phyloP scores from a whole-genome alignment of 257 asterid genomes.

The Nicotiana benthamiana region DNA sequence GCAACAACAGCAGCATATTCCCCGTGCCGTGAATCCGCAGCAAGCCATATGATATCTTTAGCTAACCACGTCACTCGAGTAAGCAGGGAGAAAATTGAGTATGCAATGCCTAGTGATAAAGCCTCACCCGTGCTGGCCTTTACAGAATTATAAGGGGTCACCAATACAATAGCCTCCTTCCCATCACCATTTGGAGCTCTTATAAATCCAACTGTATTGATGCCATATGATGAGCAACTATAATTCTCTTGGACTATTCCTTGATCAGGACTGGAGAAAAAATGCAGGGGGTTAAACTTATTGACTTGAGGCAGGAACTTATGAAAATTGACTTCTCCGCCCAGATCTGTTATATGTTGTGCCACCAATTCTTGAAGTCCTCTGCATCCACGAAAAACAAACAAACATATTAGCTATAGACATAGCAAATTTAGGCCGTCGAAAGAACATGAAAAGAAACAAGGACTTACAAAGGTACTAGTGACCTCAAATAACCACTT shows the following conservation, averaged over 20 bases:
- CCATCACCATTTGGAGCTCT: slow-evolving; percentile 97
- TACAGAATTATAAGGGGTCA: slow-evolving; percentile 77
- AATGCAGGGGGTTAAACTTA: slow-evolving; percentile 60
- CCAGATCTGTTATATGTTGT: slow-evolving; percentile 54
- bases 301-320: slow-evolving; percentile 53
- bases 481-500: not conserved
- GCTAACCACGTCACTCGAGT: slow-evolving; percentile 92
- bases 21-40: slow-evolving; percentile 82
- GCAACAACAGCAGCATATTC: slow-evolving; percentile 84
- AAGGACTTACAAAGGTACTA: not conserved
- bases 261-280: slow-evolving; percentile 65
- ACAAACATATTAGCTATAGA: not conserved
- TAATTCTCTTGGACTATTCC: slow-evolving; percentile 42
- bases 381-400: slow-evolving; percentile 34
- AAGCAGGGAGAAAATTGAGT: slow-evolving; percentile 80
- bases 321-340: slow-evolving; percentile 83
- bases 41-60: slow-evolving; percentile 93
- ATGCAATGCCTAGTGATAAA: slow-evolving; percentile 76
- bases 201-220: slow-evolving; percentile 75
- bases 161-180: slow-evolving; percentile 90
- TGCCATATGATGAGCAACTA: slow-evolving; percentile 57
- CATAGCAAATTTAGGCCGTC: not conserved
- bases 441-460: not conserved
- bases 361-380: slow-evolving; percentile 58
- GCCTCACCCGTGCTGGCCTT: slow-evolving; percentile 59